A percentile compares a stretch with the other conserved stretches of the same genome.
Evolutionary conservation across 2,329 filamentous ascomycete genomes (phyloP).

Genomic region (Boeremia lycopersici): DNA sequence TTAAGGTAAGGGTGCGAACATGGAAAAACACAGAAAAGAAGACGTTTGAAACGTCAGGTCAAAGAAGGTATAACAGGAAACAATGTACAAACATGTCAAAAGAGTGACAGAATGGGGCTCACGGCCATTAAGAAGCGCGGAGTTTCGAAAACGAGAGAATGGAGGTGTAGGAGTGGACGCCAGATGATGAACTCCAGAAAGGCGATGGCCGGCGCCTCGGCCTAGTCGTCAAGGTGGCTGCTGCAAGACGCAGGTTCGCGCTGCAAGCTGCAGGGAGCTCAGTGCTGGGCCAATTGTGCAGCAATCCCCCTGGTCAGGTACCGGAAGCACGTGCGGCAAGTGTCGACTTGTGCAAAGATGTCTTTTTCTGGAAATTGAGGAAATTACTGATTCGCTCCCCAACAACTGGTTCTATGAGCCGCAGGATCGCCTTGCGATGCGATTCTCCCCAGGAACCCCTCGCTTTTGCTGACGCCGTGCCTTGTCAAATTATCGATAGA

Average conservation of each 20-base stretch:
- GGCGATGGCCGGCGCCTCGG: slow-evolving; percentile 25
- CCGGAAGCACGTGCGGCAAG: slow-evolving; percentile 32
- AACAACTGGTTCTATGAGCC: slow-evolving; percentile 15
- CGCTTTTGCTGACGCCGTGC: slow-evolving; percentile 14
- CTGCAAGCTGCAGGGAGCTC: slow-evolving; percentile 30
- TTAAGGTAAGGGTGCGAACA: slow-evolving; percentile 36
- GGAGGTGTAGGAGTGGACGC: slow-evolving; percentile 39
- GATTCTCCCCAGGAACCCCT: slow-evolving; percentile 35
- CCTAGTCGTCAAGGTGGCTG: slow-evolving; percentile 24
- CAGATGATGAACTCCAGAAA: slow-evolving; percentile 35
- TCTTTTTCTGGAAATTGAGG: slow-evolving; percentile 17
- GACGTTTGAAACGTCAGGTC: slow-evolving; percentile 27
- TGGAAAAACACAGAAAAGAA: slow-evolving; percentile 26
- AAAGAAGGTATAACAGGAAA: slow-evolving; percentile 45
- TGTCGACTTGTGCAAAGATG: slow-evolving; percentile 21
- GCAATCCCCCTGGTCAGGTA: slow-evolving; percentile 19
- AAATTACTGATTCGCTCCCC: slow-evolving; percentile 19
- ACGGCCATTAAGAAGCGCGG: slow-evolving; percentile 43
- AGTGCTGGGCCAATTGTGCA: slow-evolving; percentile 38
- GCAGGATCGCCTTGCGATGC: slow-evolving; percentile 20
- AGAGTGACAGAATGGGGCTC: slow-evolving; percentile 42
- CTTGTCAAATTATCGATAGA: slow-evolving; percentile 35
- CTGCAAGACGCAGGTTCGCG: slow-evolving; percentile 43
- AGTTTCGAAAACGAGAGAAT: slow-evolving; percentile 33
- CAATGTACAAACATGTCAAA: slow-evolving; percentile 41